Percentiles rank a stretch among this genome's conserved stretches.
phyloP scores from a whole-genome alignment of 441 rosid species.

The Syzygium malaccense region DNA sequence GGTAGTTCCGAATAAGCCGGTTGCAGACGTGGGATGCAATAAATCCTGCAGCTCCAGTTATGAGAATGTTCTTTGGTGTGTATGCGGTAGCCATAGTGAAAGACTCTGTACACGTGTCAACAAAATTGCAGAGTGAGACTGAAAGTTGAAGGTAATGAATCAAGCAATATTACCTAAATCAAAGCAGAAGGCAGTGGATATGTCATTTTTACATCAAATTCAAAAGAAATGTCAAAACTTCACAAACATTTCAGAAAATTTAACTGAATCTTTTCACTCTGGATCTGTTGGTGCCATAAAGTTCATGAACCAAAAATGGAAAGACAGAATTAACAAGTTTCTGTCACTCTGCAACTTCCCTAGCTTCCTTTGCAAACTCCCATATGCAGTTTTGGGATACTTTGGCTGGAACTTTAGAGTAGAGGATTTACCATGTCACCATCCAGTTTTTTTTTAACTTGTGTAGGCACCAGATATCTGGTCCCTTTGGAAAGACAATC shows the following conservation, averaged over 20 bases:
- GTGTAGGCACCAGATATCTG: neutral
- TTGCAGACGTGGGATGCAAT: slow-evolving; percentile 21
- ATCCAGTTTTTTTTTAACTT: neutral
- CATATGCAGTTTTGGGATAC: neutral
- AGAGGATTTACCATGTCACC: neutral
- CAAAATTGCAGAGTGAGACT: neutral
- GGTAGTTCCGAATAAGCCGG: slow-evolving; percentile 16
- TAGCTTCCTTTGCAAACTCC: neutral
- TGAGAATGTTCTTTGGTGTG: slow-evolving; percentile 2
- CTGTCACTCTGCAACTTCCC: neutral
- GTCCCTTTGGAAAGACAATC: neutral
- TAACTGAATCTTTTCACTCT: neutral
- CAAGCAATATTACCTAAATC: neutral
- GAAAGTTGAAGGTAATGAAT: neutral
- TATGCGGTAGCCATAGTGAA: neutral
- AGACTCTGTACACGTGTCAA: neutral
- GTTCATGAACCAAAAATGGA: neutral
- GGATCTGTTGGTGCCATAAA: neutral
- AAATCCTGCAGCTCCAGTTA: slow-evolving; percentile 18
- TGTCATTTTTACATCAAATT: neutral
- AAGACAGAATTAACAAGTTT: neutral
- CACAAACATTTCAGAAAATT: neutral
- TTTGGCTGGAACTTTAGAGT: neutral
- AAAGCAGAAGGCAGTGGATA: neutral
- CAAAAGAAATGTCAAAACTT: neutral